Base-by-base conservation (phyloP, 768 basidiomycete genomes). In the Boletus pseudo-olivaceus region DNA sequence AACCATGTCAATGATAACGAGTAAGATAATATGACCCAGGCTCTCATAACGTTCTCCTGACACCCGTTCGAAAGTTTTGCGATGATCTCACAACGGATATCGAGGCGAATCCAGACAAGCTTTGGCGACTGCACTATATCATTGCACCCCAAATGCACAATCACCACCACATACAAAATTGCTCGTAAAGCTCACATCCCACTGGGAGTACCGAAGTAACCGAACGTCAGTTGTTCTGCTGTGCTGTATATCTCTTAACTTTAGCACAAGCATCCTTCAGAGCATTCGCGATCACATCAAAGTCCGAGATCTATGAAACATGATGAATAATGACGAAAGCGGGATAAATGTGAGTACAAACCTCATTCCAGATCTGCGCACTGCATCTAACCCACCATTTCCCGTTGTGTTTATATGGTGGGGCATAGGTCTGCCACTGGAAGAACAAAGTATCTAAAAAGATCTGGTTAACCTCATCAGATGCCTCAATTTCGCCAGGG, bases 91-190 rank as follows among this genome's bases (percentile, higher is more conserved):
- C 40, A 35, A 32, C 41, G 12, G n/a, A 43, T 4, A 42, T 76
- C 45, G 82, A 83, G 56, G 62, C 67, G 4, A 80, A 78, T 49
- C 78, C 81, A 0, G 82, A 83, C 54, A 67, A 70, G 7, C 82
- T 82, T 64, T 71, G 75, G 37, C 73, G 76, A 17, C 54, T 77
- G 64, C 23, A 23, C 23, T 23, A 23, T 23, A 23, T 23, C 23
- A 23, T 23, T 23, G 23, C 23, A 23, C 23, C 23, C 23, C 23
- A 23, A 23, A 23, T 23, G 23, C 23, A 23, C 23, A 23, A 23
- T 23, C 23, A 23, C 23, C 23, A 23, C 23, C 23, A 23, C 23
- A 23, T 23, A 23, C 23, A 23, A 23, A 23, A 23, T 4, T 23
- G 23, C 23, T 23, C 23, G 23, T 23, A 23, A 2, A 23, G 4